Conservation (phyloP, 805 yeast species). For the Yarrowia sp. region DNA sequence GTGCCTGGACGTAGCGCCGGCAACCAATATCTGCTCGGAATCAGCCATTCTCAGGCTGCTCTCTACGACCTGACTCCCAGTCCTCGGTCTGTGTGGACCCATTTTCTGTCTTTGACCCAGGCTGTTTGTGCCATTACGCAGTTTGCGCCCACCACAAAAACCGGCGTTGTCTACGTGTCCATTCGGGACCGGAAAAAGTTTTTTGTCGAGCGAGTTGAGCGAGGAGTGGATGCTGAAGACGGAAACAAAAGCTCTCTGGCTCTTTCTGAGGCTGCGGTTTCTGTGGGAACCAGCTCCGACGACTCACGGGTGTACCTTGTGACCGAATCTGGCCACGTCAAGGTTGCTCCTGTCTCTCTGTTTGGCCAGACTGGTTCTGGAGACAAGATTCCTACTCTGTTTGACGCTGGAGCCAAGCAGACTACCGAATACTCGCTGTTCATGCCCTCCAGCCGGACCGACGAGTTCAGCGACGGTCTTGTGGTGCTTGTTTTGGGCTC, state of each 20-base stretch:
- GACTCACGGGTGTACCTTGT: conserved; percentile 7
- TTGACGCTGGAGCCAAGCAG: conserved; percentile 14
- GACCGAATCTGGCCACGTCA: conserved; percentile 2
- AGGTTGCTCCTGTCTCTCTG: conserved; percentile 11
- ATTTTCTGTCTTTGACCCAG: conserved; percentile 37
- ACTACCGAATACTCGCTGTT: conserved; percentile 17
- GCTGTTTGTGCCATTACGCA: conserved; percentile 32
- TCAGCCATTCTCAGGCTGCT: conserved; percentile 36
- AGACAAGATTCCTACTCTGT: conserved; percentile 13
- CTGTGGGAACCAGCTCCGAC: neutral
- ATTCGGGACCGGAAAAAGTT: conserved; percentile 35
- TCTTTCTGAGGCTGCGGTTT: neutral
- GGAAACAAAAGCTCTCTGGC: conserved; percentile 7
- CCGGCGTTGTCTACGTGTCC: conserved; percentile 30
- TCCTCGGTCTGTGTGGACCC: conserved; percentile 37
- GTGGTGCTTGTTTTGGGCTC: conserved; percentile 13
- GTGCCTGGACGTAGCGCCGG: conserved; percentile 17
- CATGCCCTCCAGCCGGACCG: conserved; percentile 5
- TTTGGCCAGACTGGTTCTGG: conserved; percentile 8
- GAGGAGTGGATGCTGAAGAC: neutral
- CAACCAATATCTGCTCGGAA: conserved; percentile 31
- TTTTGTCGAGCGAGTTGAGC: conserved; percentile 26
- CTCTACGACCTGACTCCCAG: conserved; percentile 34
- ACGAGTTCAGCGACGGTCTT: conserved; percentile 13
- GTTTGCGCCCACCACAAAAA: conserved; percentile 13